Conservation (phyloP, 2,329 filamentous ascomycete species). For the Periconia macrospinosa region DNA sequence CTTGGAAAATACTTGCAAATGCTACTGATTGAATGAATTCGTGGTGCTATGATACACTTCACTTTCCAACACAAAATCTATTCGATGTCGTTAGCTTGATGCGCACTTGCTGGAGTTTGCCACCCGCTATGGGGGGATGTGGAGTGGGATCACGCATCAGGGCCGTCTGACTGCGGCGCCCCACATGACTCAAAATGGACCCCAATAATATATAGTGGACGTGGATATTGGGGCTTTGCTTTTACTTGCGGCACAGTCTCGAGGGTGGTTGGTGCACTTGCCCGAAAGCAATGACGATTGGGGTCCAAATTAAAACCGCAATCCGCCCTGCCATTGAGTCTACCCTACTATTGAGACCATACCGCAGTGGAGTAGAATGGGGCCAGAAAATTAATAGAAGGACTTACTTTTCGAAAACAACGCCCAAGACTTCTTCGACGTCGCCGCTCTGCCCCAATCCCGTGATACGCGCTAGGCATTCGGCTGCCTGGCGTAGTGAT, state of each 20-base stretch:
- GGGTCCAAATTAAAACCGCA: neutral
- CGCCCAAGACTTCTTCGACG: constrained; percentile 92
- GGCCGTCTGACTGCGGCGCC: constrained; percentile 5
- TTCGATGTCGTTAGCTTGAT: constrained; percentile 11
- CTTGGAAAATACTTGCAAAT: no score
- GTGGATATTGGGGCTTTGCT: neutral
- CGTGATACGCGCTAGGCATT: constrained; percentile 72
- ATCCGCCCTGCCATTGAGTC: neutral
- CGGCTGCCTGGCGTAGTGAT: constrained; percentile 64
- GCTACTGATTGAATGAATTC: no score
- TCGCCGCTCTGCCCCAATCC: constrained; percentile 83
- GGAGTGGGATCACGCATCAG: constrained; percentile 2
- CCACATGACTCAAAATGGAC: neutral
- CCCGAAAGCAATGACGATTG: neutral
- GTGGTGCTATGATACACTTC: neutral
- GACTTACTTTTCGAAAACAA: constrained; percentile 94
- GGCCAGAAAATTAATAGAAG: constrained; percentile 1
- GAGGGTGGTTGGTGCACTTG: neutral
- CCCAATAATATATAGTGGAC: neutral
- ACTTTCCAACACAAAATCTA: neutral
- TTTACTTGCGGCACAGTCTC: neutral
- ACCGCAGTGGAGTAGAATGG: neutral
- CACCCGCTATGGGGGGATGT: neutral
- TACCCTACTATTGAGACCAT: neutral
- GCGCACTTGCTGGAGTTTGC: constrained; percentile 1